Evolutionary conservation across 305 asterid genomes (phyloP).

Genomic region (Solanum hybrid): DNA sequence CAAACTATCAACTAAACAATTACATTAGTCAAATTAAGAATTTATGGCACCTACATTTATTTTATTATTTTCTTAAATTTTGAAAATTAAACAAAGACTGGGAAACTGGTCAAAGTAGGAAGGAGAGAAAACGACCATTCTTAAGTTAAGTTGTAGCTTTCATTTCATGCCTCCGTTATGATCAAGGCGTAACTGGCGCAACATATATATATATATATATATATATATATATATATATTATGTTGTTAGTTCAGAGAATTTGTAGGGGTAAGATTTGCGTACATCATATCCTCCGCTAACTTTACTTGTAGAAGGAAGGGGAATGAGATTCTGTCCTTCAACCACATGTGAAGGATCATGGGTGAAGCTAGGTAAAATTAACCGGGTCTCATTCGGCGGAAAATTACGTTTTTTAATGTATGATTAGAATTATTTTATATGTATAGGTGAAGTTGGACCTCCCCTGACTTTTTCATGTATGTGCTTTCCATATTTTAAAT

Average conservation of each 20-base stretch:
- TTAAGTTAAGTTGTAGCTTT: background rate
- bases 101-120: background rate
- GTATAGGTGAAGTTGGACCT: background rate
- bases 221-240: background rate
- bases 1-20: background rate
- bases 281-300: background rate
- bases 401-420: background rate
- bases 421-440: background rate
- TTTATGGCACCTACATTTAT: background rate
- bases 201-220: background rate
- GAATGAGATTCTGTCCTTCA: background rate
- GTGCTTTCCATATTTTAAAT: background rate
- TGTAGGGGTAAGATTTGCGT: background rate
- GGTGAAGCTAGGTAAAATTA: background rate
- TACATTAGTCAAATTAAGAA: background rate
- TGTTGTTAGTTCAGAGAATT: too few relatives aligned
- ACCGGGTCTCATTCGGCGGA: too few relatives aligned
- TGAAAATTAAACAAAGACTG: background rate
- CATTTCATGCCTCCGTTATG: background rate
- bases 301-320: background rate
- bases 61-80: background rate
- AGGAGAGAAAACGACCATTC: background rate
- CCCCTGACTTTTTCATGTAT: background rate
- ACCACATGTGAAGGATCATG: background rate
- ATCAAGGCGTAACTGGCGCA: background rate